Percentiles rank a stretch among this genome's conserved stretches.
These are phyloP conservation scores for Wallacemonas collosoma DNA, from an alignment of 208 protist species.

Conservation along the genomic window DNA sequence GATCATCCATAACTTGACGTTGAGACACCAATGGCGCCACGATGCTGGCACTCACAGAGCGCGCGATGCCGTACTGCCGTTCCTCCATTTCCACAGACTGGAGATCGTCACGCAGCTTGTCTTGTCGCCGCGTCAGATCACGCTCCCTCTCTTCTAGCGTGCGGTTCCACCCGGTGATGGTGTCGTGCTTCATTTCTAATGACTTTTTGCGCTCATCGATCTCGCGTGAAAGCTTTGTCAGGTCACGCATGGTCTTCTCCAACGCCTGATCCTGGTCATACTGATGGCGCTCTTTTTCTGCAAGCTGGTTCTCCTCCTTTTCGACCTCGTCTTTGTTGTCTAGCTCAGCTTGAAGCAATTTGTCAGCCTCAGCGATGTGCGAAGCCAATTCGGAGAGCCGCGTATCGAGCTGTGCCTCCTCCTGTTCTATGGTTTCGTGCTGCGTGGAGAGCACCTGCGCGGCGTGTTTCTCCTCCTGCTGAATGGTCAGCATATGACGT, in stretches of 20 bases:
- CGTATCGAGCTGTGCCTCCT: constrained; percentile 52
- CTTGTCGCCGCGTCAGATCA: constrained; percentile 65
- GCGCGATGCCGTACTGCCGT: constrained; percentile 51
- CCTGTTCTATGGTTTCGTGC: constrained; percentile 41
- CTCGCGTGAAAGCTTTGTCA: constrained; percentile 55
- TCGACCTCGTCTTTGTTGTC: constrained; percentile 46
- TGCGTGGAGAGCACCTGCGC: constrained; percentile 34
- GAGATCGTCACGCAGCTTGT: constrained; percentile 69
- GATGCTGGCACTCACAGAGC: constrained; percentile 20
- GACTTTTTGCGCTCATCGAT: constrained; percentile 65
- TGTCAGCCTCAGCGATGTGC: constrained; percentile 50
- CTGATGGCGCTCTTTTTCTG: constrained; percentile 47
- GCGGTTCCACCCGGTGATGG: constrained; percentile 68
- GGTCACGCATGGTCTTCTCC: constrained; percentile 57
- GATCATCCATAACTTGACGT: constrained; percentile 85
- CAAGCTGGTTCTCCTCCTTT: constrained; percentile 42
- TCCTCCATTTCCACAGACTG: constrained; percentile 64
- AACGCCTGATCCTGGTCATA: constrained; percentile 62
- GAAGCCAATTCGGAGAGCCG: constrained; percentile 38
- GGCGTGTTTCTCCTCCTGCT: constrained; percentile 53
- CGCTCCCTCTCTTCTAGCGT: constrained; percentile 73
- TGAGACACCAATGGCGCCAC: constrained; percentile 69
- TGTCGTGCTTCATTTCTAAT: constrained; percentile 68
- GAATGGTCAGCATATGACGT: constrained; percentile 40
- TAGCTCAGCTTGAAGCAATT: constrained; percentile 40